A percentile compares a stretch with the other conserved stretches of the same genome.
phyloP scores from a whole-genome alignment of 1,139 yeast species.

The Saccharomyces hybrid region DNA sequence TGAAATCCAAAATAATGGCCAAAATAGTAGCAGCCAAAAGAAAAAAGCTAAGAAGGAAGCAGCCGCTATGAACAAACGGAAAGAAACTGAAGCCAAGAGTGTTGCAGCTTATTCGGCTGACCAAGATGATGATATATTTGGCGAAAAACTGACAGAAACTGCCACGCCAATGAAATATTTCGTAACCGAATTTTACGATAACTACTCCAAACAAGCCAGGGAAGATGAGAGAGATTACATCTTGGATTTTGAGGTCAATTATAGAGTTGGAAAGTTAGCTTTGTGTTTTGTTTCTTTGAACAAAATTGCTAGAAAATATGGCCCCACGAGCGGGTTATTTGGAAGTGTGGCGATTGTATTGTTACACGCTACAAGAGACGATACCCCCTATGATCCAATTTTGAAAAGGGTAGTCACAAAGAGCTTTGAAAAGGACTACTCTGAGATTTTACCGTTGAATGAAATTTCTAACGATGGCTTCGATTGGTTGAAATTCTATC shows the following conservation, averaged over 20 bases:
- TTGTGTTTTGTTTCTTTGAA: constrained; percentile 39
- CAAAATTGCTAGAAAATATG: constrained; percentile 26
- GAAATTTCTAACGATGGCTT: constrained; percentile 18
- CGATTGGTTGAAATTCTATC: constrained; percentile 21
- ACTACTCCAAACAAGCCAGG: constrained; percentile 31
- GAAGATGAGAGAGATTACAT: constrained; percentile 33
- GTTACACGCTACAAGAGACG: constrained; percentile 19
- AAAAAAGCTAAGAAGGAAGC: constrained; percentile 39
- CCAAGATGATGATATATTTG: constrained; percentile 41
- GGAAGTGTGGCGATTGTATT: constrained; percentile 27
- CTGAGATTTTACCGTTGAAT: constrained; percentile 16
- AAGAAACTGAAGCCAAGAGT: constrained; percentile 34
- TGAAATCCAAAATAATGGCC: neutral
- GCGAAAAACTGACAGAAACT: constrained; percentile 33
- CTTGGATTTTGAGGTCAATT: constrained; percentile 39
- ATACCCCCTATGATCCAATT: constrained; percentile 23
- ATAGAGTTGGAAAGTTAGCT: constrained; percentile 40
- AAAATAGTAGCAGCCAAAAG: constrained; percentile 14
- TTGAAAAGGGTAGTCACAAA: constrained; percentile 33
- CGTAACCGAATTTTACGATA: constrained; percentile 35
- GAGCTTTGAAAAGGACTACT: constrained; percentile 31
- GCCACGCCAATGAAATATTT: constrained; percentile 37
- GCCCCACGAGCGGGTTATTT: constrained; percentile 14
- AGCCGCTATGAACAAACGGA: constrained; percentile 33
- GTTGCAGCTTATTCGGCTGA: constrained; percentile 32